Evolutionary conservation across 345 rosid species (phyloP).

Genomic region (Euclidium syriacum): DNA sequence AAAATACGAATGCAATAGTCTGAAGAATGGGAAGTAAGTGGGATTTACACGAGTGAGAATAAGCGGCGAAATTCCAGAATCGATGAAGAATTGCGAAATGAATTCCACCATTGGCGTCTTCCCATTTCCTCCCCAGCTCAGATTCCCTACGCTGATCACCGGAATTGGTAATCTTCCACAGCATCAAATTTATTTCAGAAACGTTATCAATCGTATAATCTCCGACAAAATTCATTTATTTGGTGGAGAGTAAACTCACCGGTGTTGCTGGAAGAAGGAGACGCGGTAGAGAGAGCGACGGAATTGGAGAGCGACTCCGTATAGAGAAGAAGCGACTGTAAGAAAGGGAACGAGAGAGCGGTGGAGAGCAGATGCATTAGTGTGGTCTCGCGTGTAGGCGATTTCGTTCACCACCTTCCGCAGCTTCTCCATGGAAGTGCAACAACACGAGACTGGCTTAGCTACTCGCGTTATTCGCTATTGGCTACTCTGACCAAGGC

Average conservation of each 20-base stretch:
- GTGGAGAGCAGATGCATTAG: constrained; percentile 38
- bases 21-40: neutral
- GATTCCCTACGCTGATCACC: constrained; percentile 83
- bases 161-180: constrained; percentile 65
- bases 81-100: constrained; percentile 43
- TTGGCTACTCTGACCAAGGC: neutral
- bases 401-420: constrained; percentile 49
- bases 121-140: constrained; percentile 94
- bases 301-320: constrained; percentile 44
- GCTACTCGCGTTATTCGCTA: no score
- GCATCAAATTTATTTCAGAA: neutral
- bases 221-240: neutral
- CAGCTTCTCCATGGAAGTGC: constrained; percentile 52
- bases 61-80: constrained; percentile 61
- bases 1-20: neutral
- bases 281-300: constrained; percentile 50
- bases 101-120: constrained; percentile 94
- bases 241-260: constrained; percentile 30
- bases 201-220: neutral
- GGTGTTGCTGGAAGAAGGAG: constrained; percentile 42
- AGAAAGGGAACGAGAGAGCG: constrained; percentile 53
- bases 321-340: constrained; percentile 50
- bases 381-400: constrained; percentile 49
- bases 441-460: neutral
- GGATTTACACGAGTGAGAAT: constrained; percentile 64